phyloP scores from a whole-genome alignment of 305 asterid genomes.

The Lippia alba region DNA sequence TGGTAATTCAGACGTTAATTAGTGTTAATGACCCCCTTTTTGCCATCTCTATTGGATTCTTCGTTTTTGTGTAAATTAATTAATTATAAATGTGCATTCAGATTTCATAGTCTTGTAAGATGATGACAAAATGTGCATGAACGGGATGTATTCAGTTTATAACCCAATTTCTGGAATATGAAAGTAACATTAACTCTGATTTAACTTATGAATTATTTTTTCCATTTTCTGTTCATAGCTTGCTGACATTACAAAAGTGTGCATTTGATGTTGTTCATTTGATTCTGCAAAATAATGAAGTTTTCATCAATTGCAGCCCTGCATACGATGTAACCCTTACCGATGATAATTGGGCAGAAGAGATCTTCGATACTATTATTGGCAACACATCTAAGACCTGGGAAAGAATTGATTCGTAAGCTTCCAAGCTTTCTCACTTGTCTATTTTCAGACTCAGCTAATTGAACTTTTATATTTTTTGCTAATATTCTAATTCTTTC shows the following conservation, averaged over 20 bases:
- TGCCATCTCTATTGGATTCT: neutral
- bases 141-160: neutral
- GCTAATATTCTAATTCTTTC: conserved; percentile 13
- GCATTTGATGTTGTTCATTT: neutral
- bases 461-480: neutral
- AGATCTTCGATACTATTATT: conserved; percentile 53
- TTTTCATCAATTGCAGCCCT: conserved; percentile 44
- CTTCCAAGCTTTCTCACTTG: conserved; percentile 10
- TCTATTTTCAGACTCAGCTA: neutral
- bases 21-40: neutral
- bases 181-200: neutral
- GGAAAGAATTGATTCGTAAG: conserved; percentile 66
- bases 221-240: conserved; percentile 1
- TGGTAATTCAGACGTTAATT: neutral
- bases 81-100: neutral
- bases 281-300: conserved; percentile 25
- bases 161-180: conserved; percentile 4
- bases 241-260: neutral
- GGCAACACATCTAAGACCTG: conserved; percentile 73
- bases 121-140: neutral
- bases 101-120: neutral
- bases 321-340: conserved; percentile 66
- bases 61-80: neutral
- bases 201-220: conserved; percentile 8
- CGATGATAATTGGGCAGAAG: conserved; percentile 63